Conservation (phyloP, 1,284 basidiomycete species). For the Apiotrichum siamense region DNA sequence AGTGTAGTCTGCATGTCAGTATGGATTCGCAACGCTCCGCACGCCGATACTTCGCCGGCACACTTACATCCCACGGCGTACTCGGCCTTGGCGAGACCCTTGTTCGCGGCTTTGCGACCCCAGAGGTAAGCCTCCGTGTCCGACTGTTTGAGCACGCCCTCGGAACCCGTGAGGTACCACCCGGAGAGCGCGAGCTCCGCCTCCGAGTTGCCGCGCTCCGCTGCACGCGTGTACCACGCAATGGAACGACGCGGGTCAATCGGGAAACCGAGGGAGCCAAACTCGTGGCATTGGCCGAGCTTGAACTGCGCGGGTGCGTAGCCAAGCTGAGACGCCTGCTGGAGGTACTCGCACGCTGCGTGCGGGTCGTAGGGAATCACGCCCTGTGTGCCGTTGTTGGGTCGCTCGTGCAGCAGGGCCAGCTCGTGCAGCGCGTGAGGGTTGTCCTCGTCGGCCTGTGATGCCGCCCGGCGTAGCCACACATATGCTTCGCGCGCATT, state of each 20-base stretch:
- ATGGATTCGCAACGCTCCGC: background rate
- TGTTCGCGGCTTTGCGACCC: constrained; percentile 88
- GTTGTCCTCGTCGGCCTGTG: constrained; percentile 97
- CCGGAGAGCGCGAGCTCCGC: constrained; percentile 93
- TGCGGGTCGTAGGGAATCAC: constrained; percentile 51
- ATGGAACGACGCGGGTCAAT: constrained; percentile 90
- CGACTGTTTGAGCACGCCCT: constrained; percentile 92
- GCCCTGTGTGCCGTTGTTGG: constrained; percentile 28
- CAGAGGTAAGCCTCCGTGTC: constrained; percentile 97
- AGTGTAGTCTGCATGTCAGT: constrained; percentile 62
- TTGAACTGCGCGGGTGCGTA: constrained; percentile 93
- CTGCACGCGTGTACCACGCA: constrained; percentile 97
- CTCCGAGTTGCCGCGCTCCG: constrained; percentile 89
- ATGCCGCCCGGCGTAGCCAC: constrained; percentile 91
- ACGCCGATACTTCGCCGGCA: background rate
- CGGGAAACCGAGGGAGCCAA: constrained; percentile 79
- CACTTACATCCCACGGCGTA: constrained; percentile 77
- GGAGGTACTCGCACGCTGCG: constrained; percentile 76
- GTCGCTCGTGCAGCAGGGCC: constrained; percentile 80
- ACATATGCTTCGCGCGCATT: constrained; percentile 88
- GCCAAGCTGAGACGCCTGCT: constrained; percentile 86
- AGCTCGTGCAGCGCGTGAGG: constrained; percentile 96
- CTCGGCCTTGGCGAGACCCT: constrained; percentile 86
- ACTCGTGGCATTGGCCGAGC: constrained; percentile 91
- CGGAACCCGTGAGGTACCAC: constrained; percentile 94